Evolutionary conservation across 805 yeast species (phyloP), one percentile per base, ranked within the genome.

Genomic region (Myxozyma nipponensis): DNA sequence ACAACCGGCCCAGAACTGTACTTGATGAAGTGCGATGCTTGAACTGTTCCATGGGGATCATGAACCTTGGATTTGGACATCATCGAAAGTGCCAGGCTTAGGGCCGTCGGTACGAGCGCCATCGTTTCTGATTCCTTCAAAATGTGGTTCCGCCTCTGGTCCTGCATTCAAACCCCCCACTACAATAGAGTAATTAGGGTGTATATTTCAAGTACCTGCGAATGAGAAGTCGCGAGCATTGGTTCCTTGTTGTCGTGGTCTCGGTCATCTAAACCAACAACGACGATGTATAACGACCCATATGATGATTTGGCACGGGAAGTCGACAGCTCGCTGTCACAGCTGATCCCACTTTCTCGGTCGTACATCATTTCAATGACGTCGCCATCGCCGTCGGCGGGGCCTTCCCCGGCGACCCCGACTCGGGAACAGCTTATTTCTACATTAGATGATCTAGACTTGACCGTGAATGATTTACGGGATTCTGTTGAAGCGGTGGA

Each of bases 221-320:
- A n/a, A n/a, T n/a, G n/a, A n/a, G 32, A 9, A 28, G 7, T 9
- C 13, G 13, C 32, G 13, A 28, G 32, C 32, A 7, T 13, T 13
- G 7, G 7, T 28, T 9, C 7, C 7, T 28, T 28, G 32, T 13
- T 28, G 32, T 28, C 13, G 32, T 9, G 13, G 13, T 28, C 32
- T 28, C 32, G 13, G 13, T 9, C 32, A 7, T 28, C 32, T 28
- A 7, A 28, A 7, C 32, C 32, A 28, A 7, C 13, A 28, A 28
- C 32, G 10, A 42, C 3, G 18, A 52, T 55, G 59, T 45, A 46
- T 32, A 40, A 47, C 17, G 61, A 57, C 42, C 61, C 61, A 15
- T 57, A 51, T 44, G 54, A 51, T 38, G 61, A 57, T 35, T 57
- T 57, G 22, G 59, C 52, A 3, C 28, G 42, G n/a, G 61, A 57